These are phyloP conservation scores for Cordyceps pruinosa DNA, from an alignment of 2,329 filamentous ascomycete genomes.

Conservation along the genomic window DNA sequence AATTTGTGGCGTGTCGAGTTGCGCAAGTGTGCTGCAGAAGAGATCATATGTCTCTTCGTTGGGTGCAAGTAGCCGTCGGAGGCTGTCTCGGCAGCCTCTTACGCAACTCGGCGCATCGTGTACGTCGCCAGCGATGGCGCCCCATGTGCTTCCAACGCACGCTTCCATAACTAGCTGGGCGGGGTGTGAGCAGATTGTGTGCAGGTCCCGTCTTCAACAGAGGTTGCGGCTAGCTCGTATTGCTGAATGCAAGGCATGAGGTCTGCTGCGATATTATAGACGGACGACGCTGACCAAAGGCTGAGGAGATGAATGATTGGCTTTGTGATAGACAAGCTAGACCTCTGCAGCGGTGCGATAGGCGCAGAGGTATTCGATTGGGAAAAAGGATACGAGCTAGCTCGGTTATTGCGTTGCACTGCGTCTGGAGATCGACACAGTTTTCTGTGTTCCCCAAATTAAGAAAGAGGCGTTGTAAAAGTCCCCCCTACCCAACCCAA, in stretches of 20 bases:
- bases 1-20: conserved; percentile 19
- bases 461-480: not conserved
- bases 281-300: not conserved
- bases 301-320: not conserved
- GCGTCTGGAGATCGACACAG: not conserved
- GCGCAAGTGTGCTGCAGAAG: conserved; percentile 27
- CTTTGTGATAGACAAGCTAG: not conserved
- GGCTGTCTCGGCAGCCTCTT: conserved; percentile 12
- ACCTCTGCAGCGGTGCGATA: not conserved
- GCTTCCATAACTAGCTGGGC: conserved; percentile 6
- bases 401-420: conserved; percentile 7
- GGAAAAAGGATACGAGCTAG: conserved; percentile 4
- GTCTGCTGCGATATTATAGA: not conserved
- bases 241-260: conserved; percentile 6
- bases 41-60: conserved; percentile 23
- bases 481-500: conserved; percentile 6
- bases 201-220: conserved; percentile 4
- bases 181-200: not conserved
- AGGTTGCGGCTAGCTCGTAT: conserved; percentile 1
- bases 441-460: not conserved
- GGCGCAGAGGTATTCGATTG: not conserved
- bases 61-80: conserved; percentile 5
- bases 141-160: conserved; percentile 10
- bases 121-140: conserved; percentile 8
- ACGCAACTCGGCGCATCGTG: conserved; percentile 8